phyloP scores from a whole-genome alignment of 225 moss, liverwort and hornwort species.

The Climacium dendroides region DNA sequence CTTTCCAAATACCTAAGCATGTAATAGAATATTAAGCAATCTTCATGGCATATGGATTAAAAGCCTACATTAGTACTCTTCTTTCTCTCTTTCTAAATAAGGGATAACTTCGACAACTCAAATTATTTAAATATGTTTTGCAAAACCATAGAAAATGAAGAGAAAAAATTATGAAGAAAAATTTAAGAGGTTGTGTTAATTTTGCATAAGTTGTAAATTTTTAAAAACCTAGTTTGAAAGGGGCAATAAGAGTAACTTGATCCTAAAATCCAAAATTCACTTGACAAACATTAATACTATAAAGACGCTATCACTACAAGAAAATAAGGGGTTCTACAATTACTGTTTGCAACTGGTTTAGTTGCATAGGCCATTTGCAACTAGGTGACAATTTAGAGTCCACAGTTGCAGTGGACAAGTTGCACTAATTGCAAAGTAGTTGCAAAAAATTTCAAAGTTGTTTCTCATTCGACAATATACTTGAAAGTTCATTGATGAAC shows the following conservation, averaged over 20 bases:
- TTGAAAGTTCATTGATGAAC: too few relatives aligned
- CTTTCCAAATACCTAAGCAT: background rate
- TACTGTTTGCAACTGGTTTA: too few relatives aligned
- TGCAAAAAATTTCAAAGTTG: too few relatives aligned
- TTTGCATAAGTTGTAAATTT: background rate
- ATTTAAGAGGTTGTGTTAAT: too few relatives aligned
- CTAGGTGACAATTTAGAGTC: too few relatives aligned
- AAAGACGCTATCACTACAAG: fast-evolving
- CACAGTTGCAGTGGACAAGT: too few relatives aligned
- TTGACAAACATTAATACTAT: fast-evolving
- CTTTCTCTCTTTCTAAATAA: background rate
- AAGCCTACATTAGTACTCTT: background rate
- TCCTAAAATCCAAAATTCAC: background rate
- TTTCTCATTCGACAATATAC: too few relatives aligned
- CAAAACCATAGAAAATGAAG: background rate
- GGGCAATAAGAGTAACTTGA: background rate
- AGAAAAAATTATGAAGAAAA: background rate
- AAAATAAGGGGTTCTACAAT: too few relatives aligned
- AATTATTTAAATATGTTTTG: background rate
- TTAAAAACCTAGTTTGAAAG: background rate
- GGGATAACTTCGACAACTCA: background rate
- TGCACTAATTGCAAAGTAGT: too few relatives aligned
- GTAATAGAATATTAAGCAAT: background rate
- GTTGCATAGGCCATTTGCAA: too few relatives aligned
- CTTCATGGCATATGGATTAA: too few relatives aligned